Evolutionary conservation across 495 filamentous ascomycete genomes (phyloP), one percentile per base, ranked within the genome.

Genomic region (Bombardia bombarda): DNA sequence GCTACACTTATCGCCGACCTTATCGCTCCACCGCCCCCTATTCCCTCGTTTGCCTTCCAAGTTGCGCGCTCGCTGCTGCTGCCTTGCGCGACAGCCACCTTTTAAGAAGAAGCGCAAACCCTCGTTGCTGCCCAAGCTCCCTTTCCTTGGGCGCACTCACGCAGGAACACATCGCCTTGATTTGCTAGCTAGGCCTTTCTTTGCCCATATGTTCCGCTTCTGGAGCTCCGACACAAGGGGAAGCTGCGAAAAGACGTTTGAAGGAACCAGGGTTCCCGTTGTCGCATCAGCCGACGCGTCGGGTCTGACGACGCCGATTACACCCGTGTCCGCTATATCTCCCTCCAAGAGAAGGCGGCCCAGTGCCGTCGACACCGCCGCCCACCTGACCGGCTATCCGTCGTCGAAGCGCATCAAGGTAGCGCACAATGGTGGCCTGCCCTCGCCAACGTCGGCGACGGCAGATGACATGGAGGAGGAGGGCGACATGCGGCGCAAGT

Each of bases 131-230:
- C 25, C 25, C 25, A 28, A 28, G 12, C 25, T 28, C 8, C 32
- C 31, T 34, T n/a, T n/a, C n/a, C 28, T 43, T 53, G 42, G 58
- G 20, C 23, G 13, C 21, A 16, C 23, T 21, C 10, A 36, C 19
- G 16, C 12, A 37, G 21, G n/a, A n/a, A 44, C 20, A 33, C 25
- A 17, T 13, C 36, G 32, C 32, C 26, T n/a, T n/a, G n/a, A n/a
- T n/a, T n/a, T n/a, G n/a, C n/a, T n/a, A n/a, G n/a, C n/a, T n/a
- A n/a, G n/a, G n/a, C n/a, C n/a, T n/a, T n/a, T n/a, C n/a, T n/a
- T 47, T 52, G 53, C 53, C 59, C 53, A 71, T n/a, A n/a, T 72
- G 68, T 71, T 70, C 59, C 63, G 62, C 49, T 72, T 73, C 53
- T 73, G 70, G 70, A 55, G 56, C 50, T 65, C 66, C 50, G 66